phyloP scores from a whole-genome alignment of 306 rosid species.

The Cyclanthera cordifolia region DNA sequence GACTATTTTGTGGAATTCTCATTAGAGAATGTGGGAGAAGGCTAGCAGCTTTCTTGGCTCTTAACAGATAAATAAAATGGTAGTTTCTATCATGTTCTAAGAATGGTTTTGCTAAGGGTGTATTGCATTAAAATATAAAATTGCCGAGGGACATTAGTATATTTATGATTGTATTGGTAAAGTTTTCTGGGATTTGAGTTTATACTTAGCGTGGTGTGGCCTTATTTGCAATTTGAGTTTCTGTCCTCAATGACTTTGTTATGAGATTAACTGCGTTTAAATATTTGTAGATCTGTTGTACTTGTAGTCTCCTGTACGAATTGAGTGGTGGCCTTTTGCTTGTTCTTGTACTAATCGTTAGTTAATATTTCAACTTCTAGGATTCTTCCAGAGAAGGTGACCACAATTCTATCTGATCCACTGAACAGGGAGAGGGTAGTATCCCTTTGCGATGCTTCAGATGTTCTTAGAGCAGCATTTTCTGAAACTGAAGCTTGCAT shows the following conservation, averaged over 20 bases:
- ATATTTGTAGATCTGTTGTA: background rate
- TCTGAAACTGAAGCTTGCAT: slow-evolving; percentile 64
- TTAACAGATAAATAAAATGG: no score
- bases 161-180: background rate
- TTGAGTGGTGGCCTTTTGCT: background rate
- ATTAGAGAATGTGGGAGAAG: no score
- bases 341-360: slow-evolving; percentile 1
- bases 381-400: slow-evolving; percentile 61
- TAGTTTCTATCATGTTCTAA: no score
- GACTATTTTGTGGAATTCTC: no score
- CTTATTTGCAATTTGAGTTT: background rate
- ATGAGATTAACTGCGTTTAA: background rate
- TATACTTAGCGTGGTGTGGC: background rate
- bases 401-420: slow-evolving; percentile 66
- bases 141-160: background rate
- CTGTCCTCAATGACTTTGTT: background rate
- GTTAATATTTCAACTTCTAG: slow-evolving; percentile 30
- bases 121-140: background rate
- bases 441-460: slow-evolving; percentile 66
- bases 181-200: slow-evolving; percentile 2
- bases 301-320: background rate
- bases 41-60: no score
- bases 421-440: slow-evolving; percentile 56
- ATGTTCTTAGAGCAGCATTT: slow-evolving; percentile 81
- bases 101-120: background rate